Conservation (phyloP, 305 asterid species). For the Plantago coronopus region DNA sequence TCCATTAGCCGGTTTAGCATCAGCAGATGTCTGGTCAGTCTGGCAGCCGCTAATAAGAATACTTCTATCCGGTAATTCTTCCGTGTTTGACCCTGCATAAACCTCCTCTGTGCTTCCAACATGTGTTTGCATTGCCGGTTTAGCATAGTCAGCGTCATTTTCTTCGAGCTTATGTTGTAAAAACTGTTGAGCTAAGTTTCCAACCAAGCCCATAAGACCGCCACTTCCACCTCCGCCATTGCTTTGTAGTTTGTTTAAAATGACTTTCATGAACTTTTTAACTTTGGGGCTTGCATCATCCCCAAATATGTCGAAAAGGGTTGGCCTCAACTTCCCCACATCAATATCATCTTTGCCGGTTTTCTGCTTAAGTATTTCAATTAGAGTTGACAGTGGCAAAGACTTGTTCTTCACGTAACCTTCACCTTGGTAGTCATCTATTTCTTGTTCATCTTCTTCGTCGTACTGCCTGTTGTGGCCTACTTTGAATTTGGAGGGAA, state of each 20-base stretch:
- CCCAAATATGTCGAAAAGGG: conserved; percentile 83
- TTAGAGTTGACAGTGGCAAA: conserved; percentile 72
- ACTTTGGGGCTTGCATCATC: conserved; percentile 95
- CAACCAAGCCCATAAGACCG: conserved; percentile 76
- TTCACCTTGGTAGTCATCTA: conserved; percentile 30
- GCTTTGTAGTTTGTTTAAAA: conserved; percentile 54
- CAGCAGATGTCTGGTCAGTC: conserved; percentile 82
- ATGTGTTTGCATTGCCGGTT: conserved; percentile 69
- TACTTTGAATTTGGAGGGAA: conserved; percentile 37
- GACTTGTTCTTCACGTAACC: conserved; percentile 46
- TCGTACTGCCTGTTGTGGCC: conserved; percentile 30
- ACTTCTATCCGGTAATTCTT: conserved; percentile 59
- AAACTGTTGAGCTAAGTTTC: conserved; percentile 74
- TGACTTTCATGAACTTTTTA: conserved; percentile 87
- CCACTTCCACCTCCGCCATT: conserved; percentile 37
- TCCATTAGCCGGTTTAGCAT: conserved; percentile 69
- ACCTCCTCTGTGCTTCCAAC: conserved; percentile 66
- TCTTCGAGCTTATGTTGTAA: conserved; percentile 77
- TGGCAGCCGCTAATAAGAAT: conserved; percentile 91
- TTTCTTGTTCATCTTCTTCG: conserved; percentile 37
- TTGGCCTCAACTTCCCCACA: conserved; percentile 85
- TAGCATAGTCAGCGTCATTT: conserved; percentile 55
- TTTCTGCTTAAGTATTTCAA: conserved; percentile 82
- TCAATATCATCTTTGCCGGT: conserved; percentile 90
- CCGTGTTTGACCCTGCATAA: conserved; percentile 61